A percentile compares a stretch with the other conserved stretches of the same genome.
phyloP scores from a whole-genome alignment of 176 grass and related monocot genomes.

The Eleusine indica region DNA sequence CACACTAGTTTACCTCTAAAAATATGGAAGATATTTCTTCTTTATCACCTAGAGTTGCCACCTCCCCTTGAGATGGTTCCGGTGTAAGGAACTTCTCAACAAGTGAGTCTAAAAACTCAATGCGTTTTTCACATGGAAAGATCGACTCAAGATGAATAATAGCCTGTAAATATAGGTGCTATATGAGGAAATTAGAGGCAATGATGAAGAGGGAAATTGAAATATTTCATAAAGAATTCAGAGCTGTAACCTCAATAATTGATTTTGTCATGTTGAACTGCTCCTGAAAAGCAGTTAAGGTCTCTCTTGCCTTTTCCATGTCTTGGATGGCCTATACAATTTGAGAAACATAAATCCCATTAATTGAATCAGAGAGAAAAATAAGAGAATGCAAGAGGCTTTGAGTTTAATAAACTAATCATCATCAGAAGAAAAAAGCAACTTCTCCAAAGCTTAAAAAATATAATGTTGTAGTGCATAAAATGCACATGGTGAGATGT shows the following conservation, averaged over 20 bases:
- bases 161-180: constrained; percentile 55
- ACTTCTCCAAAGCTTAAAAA: neutral
- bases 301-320: constrained; percentile 80
- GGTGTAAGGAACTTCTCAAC: constrained; percentile 83
- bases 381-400: neutral
- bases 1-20: constrained; percentile 74
- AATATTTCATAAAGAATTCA: constrained; percentile 18
- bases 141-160: constrained; percentile 86
- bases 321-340: constrained; percentile 61
- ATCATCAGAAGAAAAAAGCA: neutral
- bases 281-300: constrained; percentile 53
- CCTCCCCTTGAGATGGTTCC: constrained; percentile 50
- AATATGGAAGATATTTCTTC: constrained; percentile 94
- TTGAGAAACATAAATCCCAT: constrained; percentile 33
- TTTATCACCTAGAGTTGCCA: constrained; percentile 70
- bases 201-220: neutral
- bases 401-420: neutral
- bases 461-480: neutral
- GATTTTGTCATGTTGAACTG: constrained; percentile 60
- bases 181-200: neutral
- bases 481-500: constrained; percentile 1
- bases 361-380: neutral
- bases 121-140: constrained; percentile 64
- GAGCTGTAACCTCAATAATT: constrained; percentile 73
- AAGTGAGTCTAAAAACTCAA: constrained; percentile 79